Percentiles rank a stretch among this genome's conserved stretches.
Evolutionary conservation across 495 filamentous ascomycete genomes (phyloP).

Genomic region (Lophiostoma macrostomum): DNA sequence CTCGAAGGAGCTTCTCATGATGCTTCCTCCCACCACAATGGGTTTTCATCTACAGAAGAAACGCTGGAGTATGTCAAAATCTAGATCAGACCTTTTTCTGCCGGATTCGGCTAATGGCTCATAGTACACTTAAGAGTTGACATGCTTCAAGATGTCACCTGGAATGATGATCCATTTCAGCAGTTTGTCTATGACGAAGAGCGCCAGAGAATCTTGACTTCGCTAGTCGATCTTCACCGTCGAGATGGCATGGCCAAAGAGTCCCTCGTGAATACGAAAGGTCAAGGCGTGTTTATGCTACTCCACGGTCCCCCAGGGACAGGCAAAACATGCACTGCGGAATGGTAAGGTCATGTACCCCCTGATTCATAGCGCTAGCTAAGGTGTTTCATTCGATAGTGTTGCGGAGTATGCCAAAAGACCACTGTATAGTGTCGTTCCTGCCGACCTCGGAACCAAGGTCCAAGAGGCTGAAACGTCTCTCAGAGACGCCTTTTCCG

Average conservation of each 20-base stretch:
- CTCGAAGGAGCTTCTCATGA: too few species aligned
- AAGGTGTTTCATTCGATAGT: not conserved
- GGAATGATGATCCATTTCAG: conserved; percentile 22
- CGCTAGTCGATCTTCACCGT: not conserved
- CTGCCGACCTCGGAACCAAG: conserved; percentile 19
- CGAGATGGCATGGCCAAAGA: not conserved
- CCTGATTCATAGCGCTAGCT: not conserved
- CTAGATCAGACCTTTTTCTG: not conserved
- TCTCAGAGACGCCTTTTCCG: too few species aligned
- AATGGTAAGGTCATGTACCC: not conserved
- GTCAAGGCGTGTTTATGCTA: conserved; percentile 27
- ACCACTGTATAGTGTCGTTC: conserved; percentile 20
- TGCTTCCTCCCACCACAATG: conserved; percentile 2
- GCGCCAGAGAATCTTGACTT: not conserved
- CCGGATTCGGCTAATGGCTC: not conserved
- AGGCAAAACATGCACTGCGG: conserved; percentile 25
- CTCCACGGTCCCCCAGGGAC: conserved; percentile 23
- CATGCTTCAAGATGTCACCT: not conserved
- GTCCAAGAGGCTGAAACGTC: conserved; percentile 10
- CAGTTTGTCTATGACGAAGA: not conserved
- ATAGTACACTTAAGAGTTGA: conserved; percentile 14
- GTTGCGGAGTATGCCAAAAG: conserved; percentile 14
- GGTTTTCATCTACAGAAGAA: conserved; percentile 17
- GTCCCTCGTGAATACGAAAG: conserved; percentile 48
- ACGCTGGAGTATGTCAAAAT: conserved; percentile 9